These are phyloP conservation scores for Ogataea corticis DNA, from an alignment of 805 yeast species.

Conservation along the genomic window DNA sequence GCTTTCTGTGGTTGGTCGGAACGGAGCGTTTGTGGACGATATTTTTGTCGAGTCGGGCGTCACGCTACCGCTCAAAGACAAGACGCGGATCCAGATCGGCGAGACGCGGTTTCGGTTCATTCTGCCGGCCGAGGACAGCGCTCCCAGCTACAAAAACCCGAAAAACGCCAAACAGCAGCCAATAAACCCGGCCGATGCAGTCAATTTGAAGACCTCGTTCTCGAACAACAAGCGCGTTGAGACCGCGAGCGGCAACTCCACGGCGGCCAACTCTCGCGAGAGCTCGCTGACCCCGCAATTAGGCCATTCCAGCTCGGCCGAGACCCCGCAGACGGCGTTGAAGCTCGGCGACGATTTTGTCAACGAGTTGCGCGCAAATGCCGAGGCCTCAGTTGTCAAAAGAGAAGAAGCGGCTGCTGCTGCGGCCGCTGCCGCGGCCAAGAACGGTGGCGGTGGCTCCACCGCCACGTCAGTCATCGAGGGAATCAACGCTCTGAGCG, in stretches of 20 bases:
- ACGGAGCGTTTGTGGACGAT: constrained; percentile 96
- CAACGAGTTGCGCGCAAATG: constrained; percentile 30
- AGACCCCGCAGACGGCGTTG: constrained; percentile 20
- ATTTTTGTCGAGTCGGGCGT: constrained; percentile 85
- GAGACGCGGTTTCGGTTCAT: constrained; percentile 87
- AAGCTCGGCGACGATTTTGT: constrained; percentile 30
- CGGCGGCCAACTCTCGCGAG: constrained; percentile 24
- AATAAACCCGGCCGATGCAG: constrained; percentile 63
- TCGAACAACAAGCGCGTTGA: constrained; percentile 28
- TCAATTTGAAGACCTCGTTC: constrained; percentile 52
- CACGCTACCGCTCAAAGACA: constrained; percentile 83
- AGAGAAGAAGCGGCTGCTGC: constrained; percentile 30
- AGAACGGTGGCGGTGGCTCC: background rate
- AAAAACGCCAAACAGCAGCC: constrained; percentile 29
- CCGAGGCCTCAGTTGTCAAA: constrained; percentile 31
- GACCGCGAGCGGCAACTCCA: constrained; percentile 20
- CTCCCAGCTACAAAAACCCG: constrained; percentile 23
- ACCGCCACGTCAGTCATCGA: constrained; percentile 11
- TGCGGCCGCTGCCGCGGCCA: constrained; percentile 25
- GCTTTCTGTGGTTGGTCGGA: constrained; percentile 85
- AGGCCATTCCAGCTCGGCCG: background rate
- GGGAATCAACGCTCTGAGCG: constrained; percentile 15
- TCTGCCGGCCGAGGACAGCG: constrained; percentile 63
- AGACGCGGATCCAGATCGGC: constrained; percentile 87
- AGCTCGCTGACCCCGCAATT: constrained; percentile 22